Percentiles rank a stretch among this genome's conserved stretches.
Evolutionary conservation across 2,329 filamentous ascomycete genomes (phyloP).

Genomic region (Onygenales sp.): DNA sequence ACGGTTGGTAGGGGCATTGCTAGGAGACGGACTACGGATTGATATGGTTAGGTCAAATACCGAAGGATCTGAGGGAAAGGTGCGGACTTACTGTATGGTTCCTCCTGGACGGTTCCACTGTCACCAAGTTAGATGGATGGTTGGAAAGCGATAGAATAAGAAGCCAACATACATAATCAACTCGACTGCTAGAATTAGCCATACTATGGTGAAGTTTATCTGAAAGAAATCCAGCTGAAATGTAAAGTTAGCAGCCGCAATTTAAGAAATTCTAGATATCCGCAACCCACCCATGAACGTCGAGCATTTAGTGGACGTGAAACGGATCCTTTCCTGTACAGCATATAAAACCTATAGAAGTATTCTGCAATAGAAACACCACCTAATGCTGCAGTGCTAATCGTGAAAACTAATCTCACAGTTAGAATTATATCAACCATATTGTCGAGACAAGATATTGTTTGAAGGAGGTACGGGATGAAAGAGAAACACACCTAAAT

Average conservation of each 20-base stretch:
- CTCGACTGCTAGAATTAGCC: constrained; percentile 34
- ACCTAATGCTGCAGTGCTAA: constrained; percentile 31
- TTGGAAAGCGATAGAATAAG: background rate
- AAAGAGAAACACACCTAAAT: constrained; percentile 21
- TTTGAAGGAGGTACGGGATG: background rate
- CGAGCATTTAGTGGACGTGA: constrained; percentile 32
- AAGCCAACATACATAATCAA: constrained; percentile 29
- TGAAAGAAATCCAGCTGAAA: constrained; percentile 36
- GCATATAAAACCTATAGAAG: constrained; percentile 31
- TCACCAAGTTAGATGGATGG: constrained; percentile 9
- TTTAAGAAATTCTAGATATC: background rate
- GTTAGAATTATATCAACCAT: background rate
- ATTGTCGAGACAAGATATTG: background rate
- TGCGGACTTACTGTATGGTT: constrained; percentile 28
- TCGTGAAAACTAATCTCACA: constrained; percentile 29
- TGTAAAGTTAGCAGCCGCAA: background rate
- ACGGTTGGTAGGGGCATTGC: constrained; percentile 37
- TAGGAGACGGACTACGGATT: constrained; percentile 33
- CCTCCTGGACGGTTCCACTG: constrained; percentile 31
- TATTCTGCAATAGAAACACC: constrained; percentile 36
- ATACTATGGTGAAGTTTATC: constrained; percentile 37
- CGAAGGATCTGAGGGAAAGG: background rate
- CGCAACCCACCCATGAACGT: constrained; percentile 29
- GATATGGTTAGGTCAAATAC: constrained; percentile 4
- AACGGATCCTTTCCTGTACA: constrained; percentile 28